Evolutionary conservation across 2,329 filamentous ascomycete species (phyloP).

Genomic region (Aureobasidium pullulans): DNA sequence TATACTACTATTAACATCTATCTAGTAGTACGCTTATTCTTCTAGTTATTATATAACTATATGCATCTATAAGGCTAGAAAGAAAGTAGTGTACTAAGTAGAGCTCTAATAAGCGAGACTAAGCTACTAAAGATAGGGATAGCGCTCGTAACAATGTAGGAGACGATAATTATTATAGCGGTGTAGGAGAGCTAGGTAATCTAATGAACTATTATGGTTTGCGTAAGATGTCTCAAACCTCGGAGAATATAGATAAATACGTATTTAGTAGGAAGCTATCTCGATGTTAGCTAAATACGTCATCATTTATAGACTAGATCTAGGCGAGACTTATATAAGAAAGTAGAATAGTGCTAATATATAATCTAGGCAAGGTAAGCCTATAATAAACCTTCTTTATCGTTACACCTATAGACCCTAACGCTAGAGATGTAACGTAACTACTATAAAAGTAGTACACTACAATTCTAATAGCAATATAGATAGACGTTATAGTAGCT

Average conservation of each 20-base stretch:
- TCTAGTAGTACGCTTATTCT: slow-evolving; percentile 14
- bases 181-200: slow-evolving; percentile 18
- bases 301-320: no score
- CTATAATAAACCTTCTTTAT: slow-evolving; percentile 43
- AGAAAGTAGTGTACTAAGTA: slow-evolving; percentile 21
- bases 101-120: slow-evolving; percentile 22
- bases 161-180: slow-evolving; percentile 15
- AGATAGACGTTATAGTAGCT: slow-evolving; percentile 20
- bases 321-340: slow-evolving; percentile 8
- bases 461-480: slow-evolving; percentile 33
- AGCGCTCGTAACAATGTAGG: slow-evolving; percentile 23
- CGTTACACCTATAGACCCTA: slow-evolving; percentile 37
- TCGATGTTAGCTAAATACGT: no score
- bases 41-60: slow-evolving; percentile 40
- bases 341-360: slow-evolving; percentile 19
- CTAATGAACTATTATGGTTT: slow-evolving; percentile 17
- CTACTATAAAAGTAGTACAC: slow-evolving; percentile 43
- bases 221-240: slow-evolving; percentile 20
- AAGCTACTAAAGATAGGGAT: slow-evolving; percentile 22
- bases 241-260: slow-evolving; percentile 24
- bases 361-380: slow-evolving; percentile 21
- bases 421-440: slow-evolving; percentile 40
- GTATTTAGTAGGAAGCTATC: slow-evolving; percentile 21
- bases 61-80: slow-evolving; percentile 32
- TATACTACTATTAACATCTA: slow-evolving; percentile 19